Evolutionary conservation across 345 rosid genomes (phyloP).

Genomic region (Angophora floribunda): DNA sequence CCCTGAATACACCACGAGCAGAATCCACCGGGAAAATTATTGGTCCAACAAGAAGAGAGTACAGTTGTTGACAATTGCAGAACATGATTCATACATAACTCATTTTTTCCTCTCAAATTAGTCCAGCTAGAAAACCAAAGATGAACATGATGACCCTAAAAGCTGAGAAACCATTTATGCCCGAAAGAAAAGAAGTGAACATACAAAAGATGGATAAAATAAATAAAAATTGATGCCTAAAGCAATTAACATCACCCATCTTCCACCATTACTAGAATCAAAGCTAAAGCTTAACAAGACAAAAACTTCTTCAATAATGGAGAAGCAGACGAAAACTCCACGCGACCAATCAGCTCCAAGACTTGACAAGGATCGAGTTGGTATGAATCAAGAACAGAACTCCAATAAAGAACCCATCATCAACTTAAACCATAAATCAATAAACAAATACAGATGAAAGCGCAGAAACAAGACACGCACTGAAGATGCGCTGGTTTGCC

Average conservation of each 20-base stretch:
- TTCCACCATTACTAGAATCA: neutral
- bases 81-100: neutral
- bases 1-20: neutral
- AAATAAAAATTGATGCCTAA: neutral
- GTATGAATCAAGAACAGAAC: neutral
- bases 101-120: neutral
- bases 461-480: conserved; percentile 12
- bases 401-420: neutral
- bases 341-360: neutral
- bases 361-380: neutral
- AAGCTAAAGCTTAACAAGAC: neutral
- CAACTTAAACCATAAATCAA: neutral
- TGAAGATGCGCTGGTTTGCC: conserved; percentile 54
- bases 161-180: neutral
- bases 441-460: neutral
- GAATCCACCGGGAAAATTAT: neutral
- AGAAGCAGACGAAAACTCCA: neutral
- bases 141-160: neutral
- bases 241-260: neutral
- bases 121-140: neutral
- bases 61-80: neutral
- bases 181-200: neutral
- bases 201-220: neutral
- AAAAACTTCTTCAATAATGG: neutral
- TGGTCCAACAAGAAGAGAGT: neutral